Base-by-base conservation (phyloP, 2,329 filamentous ascomycete species). In the Tolypocladium album region DNA sequence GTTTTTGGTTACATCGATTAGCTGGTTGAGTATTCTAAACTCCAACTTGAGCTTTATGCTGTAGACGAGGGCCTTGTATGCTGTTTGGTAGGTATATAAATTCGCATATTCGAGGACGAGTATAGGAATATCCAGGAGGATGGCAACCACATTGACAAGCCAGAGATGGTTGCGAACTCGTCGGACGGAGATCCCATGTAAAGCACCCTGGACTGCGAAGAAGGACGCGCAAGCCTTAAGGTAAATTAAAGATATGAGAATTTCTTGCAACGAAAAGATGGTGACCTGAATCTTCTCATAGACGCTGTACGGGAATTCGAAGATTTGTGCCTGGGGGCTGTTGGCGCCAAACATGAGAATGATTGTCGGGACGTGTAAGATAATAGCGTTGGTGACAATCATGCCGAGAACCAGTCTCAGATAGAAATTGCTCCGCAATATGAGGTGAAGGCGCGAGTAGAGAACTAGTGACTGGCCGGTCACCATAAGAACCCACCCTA, bases 371-470 rank as follows among this genome's bases (percentile, higher is more conserved):
- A 80, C 70, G 64, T 86, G 81, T 27, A 85, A 71, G 4, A 84
- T 61, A 39, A 85, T 64, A 24, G 75, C 75, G 66, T 85, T 79
- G 63, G 75, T 67, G 58, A 85, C 75, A 61, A 88, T 86, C 78
- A 86, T 83, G 62, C 66, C 74, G 1, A 85, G 73, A 0, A 83
- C 78, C 13, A 75, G 74, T 4, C 75, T 75, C 0, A 86, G 74
- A 9, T 79, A 69, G 2, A 70, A 70, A 4, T 75, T 58, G 74
- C 82, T 79, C 34, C 76, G 76, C 6, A 83, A 72, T 17, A 87
- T 76, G 4, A 87, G 74, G 65, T 86, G 82, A 0, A 87, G 76
- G 4, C 84, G 78, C 2, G 83, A 86, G 72, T 83, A 87, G 1
- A 87, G 72, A 1, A 87, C 83, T 9, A 86, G 64, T 0, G 79